Evolutionary conservation across 179 eudicot genomes (phyloP).

Genomic region (Beta corolliflora): DNA sequence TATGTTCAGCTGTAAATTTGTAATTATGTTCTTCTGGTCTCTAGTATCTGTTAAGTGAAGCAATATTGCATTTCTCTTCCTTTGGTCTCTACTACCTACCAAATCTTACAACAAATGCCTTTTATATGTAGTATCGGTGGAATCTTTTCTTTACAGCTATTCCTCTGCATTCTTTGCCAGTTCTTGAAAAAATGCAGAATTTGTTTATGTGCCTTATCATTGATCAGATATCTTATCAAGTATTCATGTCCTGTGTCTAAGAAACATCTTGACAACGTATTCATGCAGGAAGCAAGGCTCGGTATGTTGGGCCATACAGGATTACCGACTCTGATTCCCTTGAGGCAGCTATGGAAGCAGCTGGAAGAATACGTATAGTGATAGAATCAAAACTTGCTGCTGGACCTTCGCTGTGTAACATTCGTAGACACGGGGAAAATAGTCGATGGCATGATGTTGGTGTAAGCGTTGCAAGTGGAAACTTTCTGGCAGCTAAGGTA

Average conservation of each 20-base stretch:
- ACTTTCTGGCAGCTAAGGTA: constrained; percentile 96
- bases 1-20: not conserved
- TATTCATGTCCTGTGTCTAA: not conserved
- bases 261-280: not conserved
- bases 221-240: not conserved
- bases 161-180: too few relatives aligned
- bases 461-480: constrained; percentile 95
- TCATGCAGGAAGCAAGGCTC: constrained; percentile 64
- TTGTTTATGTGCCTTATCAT: not conserved
- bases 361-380: constrained; percentile 73
- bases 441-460: constrained; percentile 88
- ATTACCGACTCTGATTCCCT: constrained; percentile 80
- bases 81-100: too few relatives aligned
- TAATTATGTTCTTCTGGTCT: too few relatives aligned
- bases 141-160: too few relatives aligned
- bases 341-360: constrained; percentile 89
- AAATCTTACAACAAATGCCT: too few relatives aligned
- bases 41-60: too few relatives aligned
- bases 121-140: too few relatives aligned
- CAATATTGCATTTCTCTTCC: too few relatives aligned
- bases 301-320: constrained; percentile 83
- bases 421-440: constrained; percentile 91
- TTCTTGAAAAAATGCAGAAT: not conserved
- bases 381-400: constrained; percentile 93
- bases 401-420: constrained; percentile 82